Base-by-base conservation (phyloP, 495 filamentous ascomycete species). In the Thermochaetoides thermophila region DNA sequence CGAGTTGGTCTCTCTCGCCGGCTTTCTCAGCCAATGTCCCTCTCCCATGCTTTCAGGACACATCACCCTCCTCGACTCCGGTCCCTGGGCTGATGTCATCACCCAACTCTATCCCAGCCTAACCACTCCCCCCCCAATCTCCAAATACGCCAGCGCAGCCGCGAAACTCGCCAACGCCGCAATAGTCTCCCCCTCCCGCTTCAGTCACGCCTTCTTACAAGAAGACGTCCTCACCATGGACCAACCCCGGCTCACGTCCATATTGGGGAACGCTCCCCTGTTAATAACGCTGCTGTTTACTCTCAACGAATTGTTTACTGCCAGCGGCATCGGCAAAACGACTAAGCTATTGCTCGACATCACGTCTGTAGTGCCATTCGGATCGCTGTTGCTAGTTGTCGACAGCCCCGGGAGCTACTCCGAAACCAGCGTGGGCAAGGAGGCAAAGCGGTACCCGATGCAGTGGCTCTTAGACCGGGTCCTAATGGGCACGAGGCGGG, bases 321-420 rank as follows among this genome's bases (percentile, higher is more conserved):
- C 71, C 0, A 66, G 74, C 7, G 85, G 82, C 3, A 63, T 84
- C 34, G 59, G 71, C 4, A 69, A 71, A 28, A 79, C 87, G 0
- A 93, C 87, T 2, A 56, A 55, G 0, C 74, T 96, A 40, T 62
- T 97, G 0, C 64, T 84, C 1, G 53, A 60, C 1, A 53, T 91
- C 3, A 79, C 74, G 9, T 52, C 67, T 5, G 33, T 60, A 1
- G 41, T 79, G 2, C 56, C 64, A 7, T 29, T 53, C 0, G 77
- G 76, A 0, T 68, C 81, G 1, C 45, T 89, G 8, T 59, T 97
- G 0, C 66, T 96, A 0, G 83, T 97, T 3, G 73, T 93, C 11
- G 89, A 97, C 57, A 93, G 84, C 39, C 82, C 89, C 0, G 89
- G 89, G 0, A 82, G 74, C 48, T 97, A 96, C 55, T 87, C 85